Conservation (phyloP, 1,284 basidiomycete species). For the Blastosporella zonata region DNA sequence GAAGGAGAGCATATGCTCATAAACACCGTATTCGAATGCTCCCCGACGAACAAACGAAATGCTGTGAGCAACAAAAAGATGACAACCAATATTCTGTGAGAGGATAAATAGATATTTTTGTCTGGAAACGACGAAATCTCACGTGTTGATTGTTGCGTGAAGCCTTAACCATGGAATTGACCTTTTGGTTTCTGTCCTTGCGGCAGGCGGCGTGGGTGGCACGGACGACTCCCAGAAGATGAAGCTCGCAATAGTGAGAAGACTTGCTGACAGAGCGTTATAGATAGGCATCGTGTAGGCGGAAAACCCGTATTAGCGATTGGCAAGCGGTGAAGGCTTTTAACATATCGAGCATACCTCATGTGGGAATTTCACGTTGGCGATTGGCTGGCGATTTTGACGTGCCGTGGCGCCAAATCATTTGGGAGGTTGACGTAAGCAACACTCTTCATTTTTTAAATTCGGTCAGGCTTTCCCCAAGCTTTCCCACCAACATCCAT, state of each 20-base stretch:
- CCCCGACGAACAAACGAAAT: neutral
- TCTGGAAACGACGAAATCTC: neutral
- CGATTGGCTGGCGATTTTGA: too few species aligned
- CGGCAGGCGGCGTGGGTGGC: conserved; percentile 6
- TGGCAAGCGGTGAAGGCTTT: too few species aligned
- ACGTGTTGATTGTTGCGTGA: conserved; percentile 1
- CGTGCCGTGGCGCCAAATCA: neutral
- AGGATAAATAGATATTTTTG: neutral
- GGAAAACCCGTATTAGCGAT: neutral
- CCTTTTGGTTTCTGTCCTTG: neutral
- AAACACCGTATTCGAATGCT: neutral
- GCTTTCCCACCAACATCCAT: too few species aligned
- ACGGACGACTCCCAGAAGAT: neutral
- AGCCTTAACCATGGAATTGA: conserved; percentile 4
- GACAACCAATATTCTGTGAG: neutral
- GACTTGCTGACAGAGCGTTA: neutral
- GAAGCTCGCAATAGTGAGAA: neutral
- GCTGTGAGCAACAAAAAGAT: neutral
- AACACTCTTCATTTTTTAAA: too few species aligned
- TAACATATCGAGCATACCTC: too few species aligned
- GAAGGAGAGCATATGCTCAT: neutral
- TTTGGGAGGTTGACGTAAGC: neutral
- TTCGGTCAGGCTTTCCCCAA: too few species aligned
- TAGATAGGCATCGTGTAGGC: neutral
- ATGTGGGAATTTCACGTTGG: too few species aligned